Base-by-base conservation (phyloP, 345 rosid genomes). In the Erodium maritimum region DNA sequence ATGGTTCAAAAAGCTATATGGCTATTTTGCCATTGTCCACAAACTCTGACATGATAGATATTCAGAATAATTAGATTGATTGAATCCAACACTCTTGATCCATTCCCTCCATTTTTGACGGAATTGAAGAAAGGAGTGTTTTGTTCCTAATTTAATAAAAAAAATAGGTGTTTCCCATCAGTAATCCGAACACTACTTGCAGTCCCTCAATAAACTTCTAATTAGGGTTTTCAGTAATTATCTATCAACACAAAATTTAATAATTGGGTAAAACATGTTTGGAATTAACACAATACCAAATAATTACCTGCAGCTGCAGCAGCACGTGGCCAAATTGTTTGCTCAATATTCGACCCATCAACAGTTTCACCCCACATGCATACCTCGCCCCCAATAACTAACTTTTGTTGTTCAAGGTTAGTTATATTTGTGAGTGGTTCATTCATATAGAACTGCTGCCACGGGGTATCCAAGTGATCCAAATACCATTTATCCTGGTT, bases 311-410 rank as follows among this genome's bases (percentile, higher is more conserved):
- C 94, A 37, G 87, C 90, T 54, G 90, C 94, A 17, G 85, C 90
- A 37, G 90, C 94, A 1, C 87, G 87, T 58, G 94, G 94, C 94
- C 94, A 86, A 67, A 86, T 83, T 45, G 90, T 86, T 76, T 86
- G 87, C 51, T 83, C 67, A 66, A 86, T 79, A 61, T 83, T 80
- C 10, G 94, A 86, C 46, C 65, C 82, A 65, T 81, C 86, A 57
- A 76, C 57, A 52, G 20, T 23, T 75, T 83, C 90, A 23, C 87
- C 95, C 95, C 90, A 86, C 86, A 81, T 81, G 68, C 95, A 86
- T 34, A 83, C 95, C 66, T 86, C 86, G 16, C 95, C 89, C 23
- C 95, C 95, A 25, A 86, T 66, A 68, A 83, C 83, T 60, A 83
- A 69, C 62, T 69, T 70, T 70, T 83, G 79, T 54, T 75, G 77